Evolutionary conservation across 768 basidiomycete genomes (phyloP).

Genomic region (Psilocybe azurescens): DNA sequence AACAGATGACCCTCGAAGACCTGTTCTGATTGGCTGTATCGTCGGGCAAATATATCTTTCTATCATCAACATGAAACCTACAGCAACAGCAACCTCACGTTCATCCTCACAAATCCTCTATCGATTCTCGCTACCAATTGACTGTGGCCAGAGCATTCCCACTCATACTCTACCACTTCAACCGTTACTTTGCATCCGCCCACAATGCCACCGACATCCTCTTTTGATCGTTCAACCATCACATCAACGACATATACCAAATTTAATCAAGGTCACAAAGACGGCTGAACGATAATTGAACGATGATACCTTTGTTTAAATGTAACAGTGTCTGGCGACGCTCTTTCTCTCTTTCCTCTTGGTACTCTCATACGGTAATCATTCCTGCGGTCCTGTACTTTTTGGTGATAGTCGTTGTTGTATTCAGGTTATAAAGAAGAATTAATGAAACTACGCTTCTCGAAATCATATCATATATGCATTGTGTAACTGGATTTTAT

Average conservation of each 20-base stretch:
- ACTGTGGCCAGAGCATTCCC: neutral
- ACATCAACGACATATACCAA: neutral
- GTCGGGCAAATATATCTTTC: neutral
- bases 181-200: neutral
- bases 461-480: neutral
- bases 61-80: neutral
- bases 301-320: neutral
- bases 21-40: conserved; percentile 61
- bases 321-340: neutral
- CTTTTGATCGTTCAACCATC: no score
- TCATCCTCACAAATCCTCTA: neutral
- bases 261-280: neutral
- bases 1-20: conserved; percentile 98
- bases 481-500: neutral
- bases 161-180: neutral
- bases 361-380: neutral
- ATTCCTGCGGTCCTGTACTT: neutral
- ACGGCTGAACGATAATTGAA: neutral
- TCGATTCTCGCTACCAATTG: neutral
- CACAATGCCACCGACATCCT: neutral
- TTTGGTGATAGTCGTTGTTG: conserved; percentile 5
- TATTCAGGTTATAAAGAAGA: conserved; percentile 1
- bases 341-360: neutral
- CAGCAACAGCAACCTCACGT: neutral
- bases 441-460: neutral